These are phyloP conservation scores for Globisporangium acanthophoron DNA, from an alignment of 352 stramenopile species.

Conservation along the genomic window DNA sequence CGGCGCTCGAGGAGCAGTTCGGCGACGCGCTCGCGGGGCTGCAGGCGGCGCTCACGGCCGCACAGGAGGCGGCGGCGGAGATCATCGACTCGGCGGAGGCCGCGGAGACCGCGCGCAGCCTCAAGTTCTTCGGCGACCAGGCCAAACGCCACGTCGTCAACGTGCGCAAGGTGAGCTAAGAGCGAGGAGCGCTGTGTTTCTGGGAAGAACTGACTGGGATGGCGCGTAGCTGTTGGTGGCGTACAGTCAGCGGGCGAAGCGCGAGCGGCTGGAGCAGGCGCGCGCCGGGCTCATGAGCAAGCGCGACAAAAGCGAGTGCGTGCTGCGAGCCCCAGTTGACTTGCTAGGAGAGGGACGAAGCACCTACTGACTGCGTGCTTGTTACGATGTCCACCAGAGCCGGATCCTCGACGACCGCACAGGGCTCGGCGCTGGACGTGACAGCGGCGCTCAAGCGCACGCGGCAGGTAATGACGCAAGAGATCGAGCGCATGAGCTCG, in stretches of 20 bases:
- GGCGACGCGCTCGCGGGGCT: slow-evolving; percentile 35
- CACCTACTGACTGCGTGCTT: no score
- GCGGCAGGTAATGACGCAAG: slow-evolving; percentile 59
- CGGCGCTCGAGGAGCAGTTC: slow-evolving; percentile 50
- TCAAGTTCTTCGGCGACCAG: slow-evolving; percentile 25
- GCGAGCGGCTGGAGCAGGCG: slow-evolving; percentile 47
- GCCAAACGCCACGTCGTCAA: slow-evolving; percentile 29
- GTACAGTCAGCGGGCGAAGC: slow-evolving; percentile 60
- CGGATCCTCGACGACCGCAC: background rate
- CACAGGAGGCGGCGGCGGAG: slow-evolving; percentile 44
- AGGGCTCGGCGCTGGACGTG: slow-evolving; percentile 45
- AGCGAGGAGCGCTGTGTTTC: background rate
- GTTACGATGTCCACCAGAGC: background rate
- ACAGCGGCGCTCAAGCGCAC: slow-evolving; percentile 64
- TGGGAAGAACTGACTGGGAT: background rate
- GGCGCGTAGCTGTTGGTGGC: slow-evolving; percentile 35
- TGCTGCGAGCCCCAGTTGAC: background rate
- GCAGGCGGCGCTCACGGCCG: slow-evolving; percentile 25
- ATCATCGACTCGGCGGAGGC: slow-evolving; percentile 25
- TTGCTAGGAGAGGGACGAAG: no score
- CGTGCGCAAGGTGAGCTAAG: slow-evolving; percentile 40
- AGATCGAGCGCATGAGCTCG: slow-evolving; percentile 61
- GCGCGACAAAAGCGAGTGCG: slow-evolving; percentile 22
- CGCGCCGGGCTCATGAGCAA: slow-evolving; percentile 38
- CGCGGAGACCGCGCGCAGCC: slow-evolving; percentile 14